phyloP scores from a whole-genome alignment of 176 grass and related monocot genomes.

The Rhipidocladum racemiflorum region DNA sequence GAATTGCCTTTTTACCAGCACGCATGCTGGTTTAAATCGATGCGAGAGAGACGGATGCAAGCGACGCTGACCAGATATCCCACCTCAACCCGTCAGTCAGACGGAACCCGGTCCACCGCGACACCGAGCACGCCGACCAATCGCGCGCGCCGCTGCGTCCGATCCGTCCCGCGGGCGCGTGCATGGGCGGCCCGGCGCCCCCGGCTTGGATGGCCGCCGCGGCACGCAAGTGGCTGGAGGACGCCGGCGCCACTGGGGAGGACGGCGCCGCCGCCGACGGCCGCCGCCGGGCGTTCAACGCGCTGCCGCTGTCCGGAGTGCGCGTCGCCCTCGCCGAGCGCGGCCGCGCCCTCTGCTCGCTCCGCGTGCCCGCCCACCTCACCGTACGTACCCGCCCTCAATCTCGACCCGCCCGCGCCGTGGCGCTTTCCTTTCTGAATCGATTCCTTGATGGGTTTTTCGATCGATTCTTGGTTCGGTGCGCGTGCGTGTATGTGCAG shows the following conservation, averaged over 20 bases:
- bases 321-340: slow-evolving; percentile 31
- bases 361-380: slow-evolving; percentile 63
- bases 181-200: slow-evolving; percentile 31
- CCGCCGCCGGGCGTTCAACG: slow-evolving; percentile 50
- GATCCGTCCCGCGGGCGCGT: too few species aligned
- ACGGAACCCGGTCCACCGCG: neutral
- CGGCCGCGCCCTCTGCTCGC: slow-evolving; percentile 51
- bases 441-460: neutral
- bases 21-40: too few species aligned
- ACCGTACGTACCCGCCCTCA: slow-evolving; percentile 32
- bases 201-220: slow-evolving; percentile 36
- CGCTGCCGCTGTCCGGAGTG: slow-evolving; percentile 56
- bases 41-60: neutral
- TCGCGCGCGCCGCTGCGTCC: too few species aligned
- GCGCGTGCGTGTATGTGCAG: slow-evolving; percentile 5
- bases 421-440: neutral
- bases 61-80: neutral
- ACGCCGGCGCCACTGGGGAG: slow-evolving; percentile 19
- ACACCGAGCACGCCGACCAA: neutral
- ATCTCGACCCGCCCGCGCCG: neutral
- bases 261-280: neutral
- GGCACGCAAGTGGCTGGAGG: slow-evolving; percentile 64
- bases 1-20: too few species aligned
- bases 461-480: neutral
- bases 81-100: too few species aligned